phyloP scores from a whole-genome alignment of 106 monocot species.

The Dendrobium huoshanense region DNA sequence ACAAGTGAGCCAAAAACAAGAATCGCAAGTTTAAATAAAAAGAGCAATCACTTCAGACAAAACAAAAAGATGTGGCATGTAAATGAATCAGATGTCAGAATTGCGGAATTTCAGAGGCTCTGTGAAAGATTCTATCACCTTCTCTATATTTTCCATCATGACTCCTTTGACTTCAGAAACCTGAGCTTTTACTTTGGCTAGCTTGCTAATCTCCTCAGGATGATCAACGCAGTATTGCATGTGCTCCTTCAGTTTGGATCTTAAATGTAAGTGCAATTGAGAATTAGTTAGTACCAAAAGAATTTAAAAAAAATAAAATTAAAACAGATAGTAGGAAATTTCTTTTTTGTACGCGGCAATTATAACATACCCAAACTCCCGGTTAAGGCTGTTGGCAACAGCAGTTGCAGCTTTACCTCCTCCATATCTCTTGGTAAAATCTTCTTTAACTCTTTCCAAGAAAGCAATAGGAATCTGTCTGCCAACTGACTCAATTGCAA shows the following conservation, averaged over 20 bases:
- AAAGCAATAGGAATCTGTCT: conserved; percentile 16
- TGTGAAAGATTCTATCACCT: conserved; percentile 5
- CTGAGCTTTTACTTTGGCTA: conserved; percentile 34
- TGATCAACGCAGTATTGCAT: conserved; percentile 39
- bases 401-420: conserved; percentile 20
- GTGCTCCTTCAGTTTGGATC: conserved; percentile 28
- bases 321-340: background rate
- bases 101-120: background rate
- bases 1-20: background rate
- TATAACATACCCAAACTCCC: conserved; percentile 12
- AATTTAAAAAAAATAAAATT: too few relatives aligned
- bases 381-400: conserved; percentile 17
- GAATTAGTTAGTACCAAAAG: background rate
- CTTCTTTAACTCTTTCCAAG: conserved; percentile 17
- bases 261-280: background rate
- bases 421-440: conserved; percentile 21
- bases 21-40: too few relatives aligned
- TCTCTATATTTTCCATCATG: conserved; percentile 39
- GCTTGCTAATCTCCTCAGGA: conserved; percentile 36
- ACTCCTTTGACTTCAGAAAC: conserved; percentile 36
- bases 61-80: background rate
- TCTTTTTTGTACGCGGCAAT: background rate
- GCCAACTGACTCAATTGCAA: conserved; percentile 14
- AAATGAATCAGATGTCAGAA: background rate
- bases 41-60: background rate